phyloP scores from a whole-genome alignment of 805 yeast genomes.

The Cyberlindnera bimundalis region DNA sequence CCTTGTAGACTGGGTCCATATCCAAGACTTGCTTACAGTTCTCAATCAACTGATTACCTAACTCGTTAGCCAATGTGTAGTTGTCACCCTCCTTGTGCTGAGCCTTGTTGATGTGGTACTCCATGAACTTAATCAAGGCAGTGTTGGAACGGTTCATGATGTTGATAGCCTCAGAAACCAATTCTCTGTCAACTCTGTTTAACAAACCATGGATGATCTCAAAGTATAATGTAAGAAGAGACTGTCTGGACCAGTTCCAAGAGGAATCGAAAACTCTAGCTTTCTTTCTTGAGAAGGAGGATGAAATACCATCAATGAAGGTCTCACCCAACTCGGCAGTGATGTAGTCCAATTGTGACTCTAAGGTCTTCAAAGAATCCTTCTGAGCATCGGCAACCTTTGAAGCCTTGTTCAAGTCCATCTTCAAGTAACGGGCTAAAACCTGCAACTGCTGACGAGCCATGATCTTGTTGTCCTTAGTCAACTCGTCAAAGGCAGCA shows the following conservation, averaged over 20 bases:
- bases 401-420: conserved; percentile 89
- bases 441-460: conserved; percentile 71
- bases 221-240: conserved; percentile 86
- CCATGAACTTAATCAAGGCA: conserved; percentile 92
- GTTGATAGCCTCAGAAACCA: conserved; percentile 92
- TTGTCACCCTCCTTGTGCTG: conserved; percentile 82
- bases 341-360: conserved; percentile 83
- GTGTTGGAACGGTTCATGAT: conserved; percentile 98
- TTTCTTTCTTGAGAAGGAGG: conserved; percentile 86
- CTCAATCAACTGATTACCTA: conserved; percentile 92
- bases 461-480: conserved; percentile 45
- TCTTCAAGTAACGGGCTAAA: conserved; percentile 89
- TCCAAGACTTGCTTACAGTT: conserved; percentile 86
- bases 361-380: conserved; percentile 79
- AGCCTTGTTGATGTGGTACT: conserved; percentile 66
- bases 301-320: conserved; percentile 87
- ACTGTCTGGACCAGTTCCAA: conserved; percentile 99
- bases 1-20: conserved; percentile 90
- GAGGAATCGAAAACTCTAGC: conserved; percentile 96
- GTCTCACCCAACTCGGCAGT: conserved; percentile 80
- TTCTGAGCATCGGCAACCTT: conserved; percentile 73
- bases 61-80: conserved; percentile 80
- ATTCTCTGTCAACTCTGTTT: conserved; percentile 89
- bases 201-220: conserved; percentile 95
- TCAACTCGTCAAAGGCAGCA: conserved; percentile 81